Percentiles rank a stretch among this genome's conserved stretches.
Conservation (phyloP, 177 flowering plant species). For the Tripterygium wilfordii region DNA sequence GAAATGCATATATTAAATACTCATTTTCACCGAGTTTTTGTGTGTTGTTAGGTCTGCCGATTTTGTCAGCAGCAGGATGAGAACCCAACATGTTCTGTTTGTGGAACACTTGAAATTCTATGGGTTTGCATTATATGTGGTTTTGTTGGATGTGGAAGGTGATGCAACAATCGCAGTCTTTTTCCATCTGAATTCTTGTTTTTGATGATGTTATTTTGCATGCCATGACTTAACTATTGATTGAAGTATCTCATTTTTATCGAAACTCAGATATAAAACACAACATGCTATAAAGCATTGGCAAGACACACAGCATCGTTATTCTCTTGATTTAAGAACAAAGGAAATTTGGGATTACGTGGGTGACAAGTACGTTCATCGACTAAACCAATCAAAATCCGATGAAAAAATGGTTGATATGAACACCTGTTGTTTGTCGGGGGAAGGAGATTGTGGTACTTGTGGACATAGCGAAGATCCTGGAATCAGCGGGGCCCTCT, state of each 20-base stretch:
- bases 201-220: neutral
- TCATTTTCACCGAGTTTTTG: too few relatives aligned
- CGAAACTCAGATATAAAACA: constrained; percentile 64
- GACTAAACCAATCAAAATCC: constrained; percentile 80
- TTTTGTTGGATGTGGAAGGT: constrained; percentile 99
- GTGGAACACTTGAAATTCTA: constrained; percentile 71
- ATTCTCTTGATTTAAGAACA: constrained; percentile 77
- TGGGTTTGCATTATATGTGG: constrained; percentile 97
- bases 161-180: constrained; percentile 1
- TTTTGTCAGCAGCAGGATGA: constrained; percentile 86
- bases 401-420: constrained; percentile 57
- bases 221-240: neutral
- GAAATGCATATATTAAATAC: too few relatives aligned
- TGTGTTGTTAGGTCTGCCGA: constrained; percentile 94
- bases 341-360: constrained; percentile 98
- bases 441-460: constrained; percentile 58
- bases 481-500: constrained; percentile 59
- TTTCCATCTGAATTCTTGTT: neutral
- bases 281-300: constrained; percentile 87
- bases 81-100: constrained; percentile 70
- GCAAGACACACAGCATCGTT: constrained; percentile 78
- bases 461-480: constrained; percentile 64
- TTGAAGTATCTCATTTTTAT: too few relatives aligned
- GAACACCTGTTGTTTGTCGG: constrained; percentile 41
- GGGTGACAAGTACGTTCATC: constrained; percentile 87